Conservation (phyloP, 805 yeast genomes). For the Zygoascus bituminiphila region DNA sequence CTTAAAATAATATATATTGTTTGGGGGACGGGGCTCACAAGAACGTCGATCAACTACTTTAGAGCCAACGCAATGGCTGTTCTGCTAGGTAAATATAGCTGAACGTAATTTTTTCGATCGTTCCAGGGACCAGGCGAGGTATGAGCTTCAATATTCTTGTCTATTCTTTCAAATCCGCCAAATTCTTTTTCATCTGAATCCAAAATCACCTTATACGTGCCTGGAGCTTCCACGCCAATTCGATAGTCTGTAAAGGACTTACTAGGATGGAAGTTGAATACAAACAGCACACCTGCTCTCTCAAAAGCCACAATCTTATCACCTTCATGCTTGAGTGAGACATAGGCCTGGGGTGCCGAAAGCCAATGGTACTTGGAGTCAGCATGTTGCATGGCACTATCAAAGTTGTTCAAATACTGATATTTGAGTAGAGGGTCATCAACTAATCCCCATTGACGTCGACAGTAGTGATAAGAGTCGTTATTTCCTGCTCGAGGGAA, state of each 20-base stretch:
- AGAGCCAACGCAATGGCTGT: conserved; percentile 53
- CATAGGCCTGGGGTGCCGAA: conserved; percentile 64
- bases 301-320: conserved; percentile 89
- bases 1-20: background rate
- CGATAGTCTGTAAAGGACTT: conserved; percentile 79
- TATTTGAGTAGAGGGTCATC: conserved; percentile 77
- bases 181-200: conserved; percentile 61
- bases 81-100: conserved; percentile 76
- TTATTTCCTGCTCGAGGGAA: conserved; percentile 87
- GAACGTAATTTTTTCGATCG: conserved; percentile 62
- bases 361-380: conserved; percentile 71
- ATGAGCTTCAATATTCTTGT: conserved; percentile 44
- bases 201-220: conserved; percentile 64
- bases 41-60: too few relatives aligned
- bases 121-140: conserved; percentile 80
- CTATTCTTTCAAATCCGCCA: conserved; percentile 79
- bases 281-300: conserved; percentile 73
- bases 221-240: conserved; percentile 78
- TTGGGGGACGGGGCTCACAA: too few relatives aligned
- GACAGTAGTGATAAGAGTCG: conserved; percentile 85
- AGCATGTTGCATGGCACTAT: conserved; percentile 69
- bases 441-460: conserved; percentile 86
- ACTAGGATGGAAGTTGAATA: conserved; percentile 86
- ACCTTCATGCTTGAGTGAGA: conserved; percentile 77
- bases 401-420: conserved; percentile 71